These are phyloP conservation scores for Iberis amara DNA, from an alignment of 441 rosid species.

Conservation along the genomic window DNA sequence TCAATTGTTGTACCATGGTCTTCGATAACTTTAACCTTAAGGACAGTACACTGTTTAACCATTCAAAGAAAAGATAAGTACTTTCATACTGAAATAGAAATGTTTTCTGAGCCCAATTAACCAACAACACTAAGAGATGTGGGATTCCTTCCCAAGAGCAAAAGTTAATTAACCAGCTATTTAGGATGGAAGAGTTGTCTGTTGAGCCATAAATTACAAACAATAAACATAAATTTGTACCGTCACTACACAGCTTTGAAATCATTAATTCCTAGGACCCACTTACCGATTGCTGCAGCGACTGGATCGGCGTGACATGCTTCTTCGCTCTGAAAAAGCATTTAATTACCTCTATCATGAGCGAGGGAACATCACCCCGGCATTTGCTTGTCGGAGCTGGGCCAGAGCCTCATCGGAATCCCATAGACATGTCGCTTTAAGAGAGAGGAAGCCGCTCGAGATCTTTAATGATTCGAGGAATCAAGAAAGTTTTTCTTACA, in stretches of 20 bases:
- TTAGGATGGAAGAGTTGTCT: constrained; percentile 5
- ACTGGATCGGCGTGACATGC: constrained; percentile 53
- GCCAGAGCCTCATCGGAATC: too few relatives aligned
- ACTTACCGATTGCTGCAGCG: constrained; percentile 44
- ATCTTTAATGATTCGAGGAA: too few relatives aligned
- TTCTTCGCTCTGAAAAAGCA: too few relatives aligned
- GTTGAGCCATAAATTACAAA: constrained; percentile 2
- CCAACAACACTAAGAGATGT: constrained; percentile 69
- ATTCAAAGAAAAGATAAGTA: constrained; percentile 32
- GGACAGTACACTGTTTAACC: constrained; percentile 69
- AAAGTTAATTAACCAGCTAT: constrained; percentile 3
- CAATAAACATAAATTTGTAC: not conserved
- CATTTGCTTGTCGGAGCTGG: too few relatives aligned
- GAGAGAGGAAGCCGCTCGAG: too few relatives aligned
- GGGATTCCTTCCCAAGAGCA: constrained; percentile 62
- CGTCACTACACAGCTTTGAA: constrained; percentile 50
- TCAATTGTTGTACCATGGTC: constrained; percentile 96
- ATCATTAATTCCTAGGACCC: constrained; percentile 47
- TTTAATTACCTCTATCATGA: too few relatives aligned
- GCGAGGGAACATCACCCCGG: too few relatives aligned
- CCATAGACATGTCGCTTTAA: too few relatives aligned
- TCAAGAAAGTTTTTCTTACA: too few relatives aligned
- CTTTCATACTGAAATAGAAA: constrained; percentile 27
- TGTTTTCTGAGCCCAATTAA: constrained; percentile 92
- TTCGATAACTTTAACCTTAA: constrained; percentile 93